Percentiles rank a stretch among this genome's conserved stretches.
Evolutionary conservation across 352 stramenopile genomes (phyloP).

Genomic region (Pythium rishiriense): DNA sequence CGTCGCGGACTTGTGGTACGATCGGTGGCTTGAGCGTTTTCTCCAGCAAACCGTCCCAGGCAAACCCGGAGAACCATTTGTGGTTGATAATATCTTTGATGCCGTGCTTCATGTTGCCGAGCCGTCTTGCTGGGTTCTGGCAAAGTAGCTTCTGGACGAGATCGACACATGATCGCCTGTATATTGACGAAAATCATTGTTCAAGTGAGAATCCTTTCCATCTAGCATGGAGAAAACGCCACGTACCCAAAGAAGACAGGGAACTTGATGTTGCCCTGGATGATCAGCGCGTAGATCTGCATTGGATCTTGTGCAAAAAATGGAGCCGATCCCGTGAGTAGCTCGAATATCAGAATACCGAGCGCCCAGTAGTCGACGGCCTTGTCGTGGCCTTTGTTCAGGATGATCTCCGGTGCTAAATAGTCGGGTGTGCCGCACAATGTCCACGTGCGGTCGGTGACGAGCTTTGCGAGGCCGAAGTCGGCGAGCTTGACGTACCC

Average conservation of each 20-base stretch:
- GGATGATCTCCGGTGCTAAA: constrained; percentile 91
- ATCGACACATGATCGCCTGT: constrained; percentile 67
- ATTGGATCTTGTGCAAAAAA: constrained; percentile 92
- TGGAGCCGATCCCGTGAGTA: constrained; percentile 81
- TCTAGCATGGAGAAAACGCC: not conserved
- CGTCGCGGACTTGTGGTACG: constrained; percentile 66
- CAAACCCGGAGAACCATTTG: constrained; percentile 76
- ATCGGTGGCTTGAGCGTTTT: constrained; percentile 75
- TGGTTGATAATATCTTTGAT: constrained; percentile 87
- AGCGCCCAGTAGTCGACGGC: constrained; percentile 92
- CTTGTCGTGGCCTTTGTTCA: constrained; percentile 90
- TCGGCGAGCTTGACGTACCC: constrained; percentile 82
- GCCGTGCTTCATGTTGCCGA: constrained; percentile 84
- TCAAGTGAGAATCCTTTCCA: not conserved
- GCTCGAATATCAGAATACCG: constrained; percentile 89
- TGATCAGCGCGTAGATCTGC: constrained; percentile 91
- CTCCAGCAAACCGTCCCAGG: constrained; percentile 60
- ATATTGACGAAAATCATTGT: not conserved
- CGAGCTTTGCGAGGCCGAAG: constrained; percentile 91
- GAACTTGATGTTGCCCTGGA: constrained; percentile 87
- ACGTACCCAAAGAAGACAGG: constrained; percentile 74
- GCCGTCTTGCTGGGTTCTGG: constrained; percentile 66
- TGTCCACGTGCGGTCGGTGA: constrained; percentile 87
- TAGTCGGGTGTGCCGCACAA: constrained; percentile 93
- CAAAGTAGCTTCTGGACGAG: constrained; percentile 89